phyloP scores from a whole-genome alignment of 1,284 basidiomycete genomes.

The Fistulinella staudtii region DNA sequence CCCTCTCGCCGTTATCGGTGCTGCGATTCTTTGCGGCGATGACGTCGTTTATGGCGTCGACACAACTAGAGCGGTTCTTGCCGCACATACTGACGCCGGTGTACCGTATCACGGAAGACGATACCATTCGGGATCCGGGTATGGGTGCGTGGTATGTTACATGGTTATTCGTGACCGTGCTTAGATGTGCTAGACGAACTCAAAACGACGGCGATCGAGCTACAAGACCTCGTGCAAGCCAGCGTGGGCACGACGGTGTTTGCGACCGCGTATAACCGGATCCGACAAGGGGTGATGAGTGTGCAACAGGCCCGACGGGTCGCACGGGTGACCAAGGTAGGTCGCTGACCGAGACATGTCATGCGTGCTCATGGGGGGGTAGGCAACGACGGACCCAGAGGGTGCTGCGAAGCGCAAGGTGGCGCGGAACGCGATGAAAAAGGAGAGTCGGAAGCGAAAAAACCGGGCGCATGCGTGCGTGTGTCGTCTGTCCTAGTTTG shows the following conservation, averaged over 20 bases:
- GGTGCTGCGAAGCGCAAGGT: slow-evolving; percentile 73
- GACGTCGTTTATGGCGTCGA: slow-evolving; percentile 62
- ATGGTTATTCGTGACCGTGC: not conserved
- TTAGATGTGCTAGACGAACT: slow-evolving; percentile 63
- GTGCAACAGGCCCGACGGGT: slow-evolving; percentile 74
- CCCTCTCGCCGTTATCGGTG: slow-evolving; percentile 73
- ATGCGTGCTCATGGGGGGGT: not conserved
- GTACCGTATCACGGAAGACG: slow-evolving; percentile 85
- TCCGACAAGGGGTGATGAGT: slow-evolving; percentile 68
- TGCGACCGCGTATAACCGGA: slow-evolving; percentile 72
- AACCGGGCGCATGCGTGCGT: slow-evolving; percentile 55
- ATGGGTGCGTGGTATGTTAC: slow-evolving; percentile 57
- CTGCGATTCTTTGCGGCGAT: slow-evolving; percentile 96
- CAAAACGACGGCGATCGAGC: slow-evolving; percentile 76
- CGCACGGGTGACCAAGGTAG: slow-evolving; percentile 57
- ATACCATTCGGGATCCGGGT: slow-evolving; percentile 69
- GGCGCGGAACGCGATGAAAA: slow-evolving; percentile 65
- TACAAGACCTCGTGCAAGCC: slow-evolving; percentile 83
- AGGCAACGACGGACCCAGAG: slow-evolving; percentile 70
- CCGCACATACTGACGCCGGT: slow-evolving; percentile 84
- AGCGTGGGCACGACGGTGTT: slow-evolving; percentile 86
- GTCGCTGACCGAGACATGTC: not conserved
- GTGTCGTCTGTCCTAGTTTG: not conserved
- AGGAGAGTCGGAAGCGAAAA: slow-evolving; percentile 82
- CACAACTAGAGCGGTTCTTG: slow-evolving; percentile 63